Percentiles rank a stretch among this genome's conserved stretches.
Conservation (phyloP, 2,329 filamentous ascomycete species). For the Diaporthe nobilis region DNA sequence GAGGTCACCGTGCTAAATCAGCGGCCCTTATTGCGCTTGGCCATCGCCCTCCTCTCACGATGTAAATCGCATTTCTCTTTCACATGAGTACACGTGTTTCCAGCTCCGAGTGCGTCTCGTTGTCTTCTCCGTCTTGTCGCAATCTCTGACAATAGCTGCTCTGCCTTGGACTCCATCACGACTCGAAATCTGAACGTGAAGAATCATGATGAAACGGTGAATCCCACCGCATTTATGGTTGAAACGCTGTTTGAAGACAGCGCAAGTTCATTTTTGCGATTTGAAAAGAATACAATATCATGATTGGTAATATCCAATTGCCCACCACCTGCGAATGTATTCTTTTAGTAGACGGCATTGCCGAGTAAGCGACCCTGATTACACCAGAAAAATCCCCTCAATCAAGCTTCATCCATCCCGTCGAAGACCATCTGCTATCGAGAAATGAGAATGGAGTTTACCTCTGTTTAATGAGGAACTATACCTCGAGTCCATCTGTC, state of each 20-base stretch:
- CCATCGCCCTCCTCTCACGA: neutral
- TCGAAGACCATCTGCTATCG: neutral
- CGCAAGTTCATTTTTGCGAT: too few species aligned
- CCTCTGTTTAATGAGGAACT: neutral
- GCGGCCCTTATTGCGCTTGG: too few species aligned
- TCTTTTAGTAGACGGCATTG: too few species aligned
- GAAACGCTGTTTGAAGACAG: too few species aligned
- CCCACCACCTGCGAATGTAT: too few species aligned
- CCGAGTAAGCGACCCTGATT: too few species aligned
- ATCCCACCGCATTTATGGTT: neutral
- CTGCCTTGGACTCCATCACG: neutral
- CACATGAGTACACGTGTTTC: neutral
- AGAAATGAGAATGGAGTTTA: neutral
- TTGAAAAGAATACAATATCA: too few species aligned
- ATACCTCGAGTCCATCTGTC: neutral
- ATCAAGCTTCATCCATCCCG: too few species aligned
- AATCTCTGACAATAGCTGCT: too few species aligned
- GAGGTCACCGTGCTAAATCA: neutral
- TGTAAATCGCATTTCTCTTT: neutral
- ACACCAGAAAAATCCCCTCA: too few species aligned
- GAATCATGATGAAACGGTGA: neutral
- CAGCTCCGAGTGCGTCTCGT: neutral
- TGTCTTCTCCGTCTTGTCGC: neutral
- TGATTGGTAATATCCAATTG: too few species aligned
- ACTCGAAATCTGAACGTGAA: neutral